These are phyloP conservation scores for Candida andamanensis DNA, from an alignment of 805 yeast genomes.

Conservation along the genomic window DNA sequence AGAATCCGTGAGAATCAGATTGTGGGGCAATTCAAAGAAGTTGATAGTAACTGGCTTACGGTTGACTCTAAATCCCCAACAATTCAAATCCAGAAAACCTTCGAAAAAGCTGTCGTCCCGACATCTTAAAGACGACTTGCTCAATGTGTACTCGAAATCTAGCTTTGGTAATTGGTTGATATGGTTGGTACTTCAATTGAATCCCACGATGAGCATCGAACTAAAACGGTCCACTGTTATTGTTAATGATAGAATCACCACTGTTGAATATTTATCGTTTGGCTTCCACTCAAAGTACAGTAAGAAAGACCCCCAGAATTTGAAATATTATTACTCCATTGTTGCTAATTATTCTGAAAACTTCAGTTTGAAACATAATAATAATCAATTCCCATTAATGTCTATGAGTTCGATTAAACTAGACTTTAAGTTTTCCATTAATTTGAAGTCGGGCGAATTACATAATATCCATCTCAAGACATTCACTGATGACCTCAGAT, in stretches of 20 bases:
- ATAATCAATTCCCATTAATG: conserved; percentile 7
- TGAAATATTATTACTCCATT: conserved; percentile 15
- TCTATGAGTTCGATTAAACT: conserved; percentile 11
- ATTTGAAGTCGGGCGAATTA: conserved; percentile 15
- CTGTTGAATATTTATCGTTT: conserved; percentile 18
- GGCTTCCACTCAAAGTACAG: conserved; percentile 17
- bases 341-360: conserved; percentile 9
- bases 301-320: conserved; percentile 10
- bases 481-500: conserved; percentile 18
- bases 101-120: background rate
- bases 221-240: conserved; percentile 12
- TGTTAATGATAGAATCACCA: conserved; percentile 4
- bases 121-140: conserved; percentile 3
- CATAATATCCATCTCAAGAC: conserved; percentile 15
- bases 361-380: conserved; percentile 6
- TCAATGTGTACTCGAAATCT: too few relatives aligned
- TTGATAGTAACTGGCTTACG: conserved; percentile 21
- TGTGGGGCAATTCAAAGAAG: conserved; percentile 36
- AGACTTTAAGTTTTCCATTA: conserved; percentile 12
- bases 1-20: conserved; percentile 23
- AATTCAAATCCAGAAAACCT: background rate
- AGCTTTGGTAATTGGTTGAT: too few relatives aligned
- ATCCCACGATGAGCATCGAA: conserved; percentile 22
- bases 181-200: conserved; percentile 7
- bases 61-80: background rate